phyloP scores from a whole-genome alignment of 352 stramenopile genomes.

The Hyaloperonospora arabidopsidis region DNA sequence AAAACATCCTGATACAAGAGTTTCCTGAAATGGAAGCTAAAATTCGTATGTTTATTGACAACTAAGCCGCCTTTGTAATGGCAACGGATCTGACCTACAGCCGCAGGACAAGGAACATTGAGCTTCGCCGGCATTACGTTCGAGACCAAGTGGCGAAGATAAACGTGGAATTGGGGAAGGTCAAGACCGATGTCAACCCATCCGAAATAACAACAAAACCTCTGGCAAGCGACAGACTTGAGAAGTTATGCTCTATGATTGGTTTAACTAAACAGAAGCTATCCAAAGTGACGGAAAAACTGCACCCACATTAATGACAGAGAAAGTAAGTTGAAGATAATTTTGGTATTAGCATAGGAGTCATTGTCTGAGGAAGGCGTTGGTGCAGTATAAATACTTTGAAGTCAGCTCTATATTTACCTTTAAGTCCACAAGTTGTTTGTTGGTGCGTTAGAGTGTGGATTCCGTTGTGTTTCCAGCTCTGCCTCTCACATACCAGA shows the following conservation, averaged over 20 bases:
- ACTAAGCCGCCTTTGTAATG: not conserved
- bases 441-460: no score
- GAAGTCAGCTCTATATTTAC: no score
- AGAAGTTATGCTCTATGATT: not conserved
- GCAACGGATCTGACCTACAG: not conserved
- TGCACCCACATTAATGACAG: no score
- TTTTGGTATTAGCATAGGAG: no score
- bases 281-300: not conserved
- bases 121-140: not conserved
- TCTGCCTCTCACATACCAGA: no score
- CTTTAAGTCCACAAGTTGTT: no score
- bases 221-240: not conserved
- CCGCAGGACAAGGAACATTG: not conserved
- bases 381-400: no score
- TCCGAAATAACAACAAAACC: not conserved
- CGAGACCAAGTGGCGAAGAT: not conserved
- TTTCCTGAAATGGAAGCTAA: not conserved
- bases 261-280: not conserved
- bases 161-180: not conserved
- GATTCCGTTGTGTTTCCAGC: no score
- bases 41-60: not conserved
- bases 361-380: no score
- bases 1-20: not conserved
- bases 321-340: no score
- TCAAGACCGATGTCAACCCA: not conserved